phyloP scores from a whole-genome alignment of 2,329 filamentous ascomycete genomes.

The Coniochaeta hoffmannii region DNA sequence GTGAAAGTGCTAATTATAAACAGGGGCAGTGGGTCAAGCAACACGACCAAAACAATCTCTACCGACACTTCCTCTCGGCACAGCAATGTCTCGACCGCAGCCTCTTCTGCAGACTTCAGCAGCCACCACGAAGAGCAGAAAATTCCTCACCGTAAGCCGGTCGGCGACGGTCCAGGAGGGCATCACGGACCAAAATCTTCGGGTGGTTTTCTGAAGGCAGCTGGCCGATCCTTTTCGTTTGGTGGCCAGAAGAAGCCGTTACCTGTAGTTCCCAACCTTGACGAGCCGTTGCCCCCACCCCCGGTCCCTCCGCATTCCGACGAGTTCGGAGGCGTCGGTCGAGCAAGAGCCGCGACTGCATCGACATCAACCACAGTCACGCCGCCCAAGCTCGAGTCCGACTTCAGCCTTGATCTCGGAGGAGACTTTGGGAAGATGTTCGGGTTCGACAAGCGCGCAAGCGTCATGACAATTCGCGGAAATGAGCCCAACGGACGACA shows the following conservation, averaged over 20 bases:
- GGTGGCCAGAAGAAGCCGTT: constrained; percentile 45
- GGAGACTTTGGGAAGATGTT: constrained; percentile 51
- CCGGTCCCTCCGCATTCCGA: constrained; percentile 4
- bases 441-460: constrained; percentile 47
- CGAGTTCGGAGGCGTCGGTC: constrained; percentile 9
- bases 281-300: constrained; percentile 27
- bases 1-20: constrained; percentile 4
- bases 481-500: constrained; percentile 27
- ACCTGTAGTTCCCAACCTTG: constrained; percentile 24
- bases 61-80: constrained; percentile 55
- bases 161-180: constrained; percentile 31
- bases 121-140: constrained; percentile 32
- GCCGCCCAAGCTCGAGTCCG: constrained; percentile 38
- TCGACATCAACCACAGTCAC: constrained; percentile 48
- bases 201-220: constrained; percentile 45
- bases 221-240: constrained; percentile 53
- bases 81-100: constrained; percentile 54
- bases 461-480: constrained; percentile 35
- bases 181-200: constrained; percentile 40
- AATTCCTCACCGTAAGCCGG: constrained; percentile 27
- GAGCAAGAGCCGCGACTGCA: constrained; percentile 43
- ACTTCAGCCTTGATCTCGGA: constrained; percentile 44
- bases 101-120: constrained; percentile 45
- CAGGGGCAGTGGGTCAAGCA: constrained; percentile 54
- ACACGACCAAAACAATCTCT: constrained; percentile 52